Conservation (phyloP, 1,139 yeast species). For the Candida freyschussii region DNA sequence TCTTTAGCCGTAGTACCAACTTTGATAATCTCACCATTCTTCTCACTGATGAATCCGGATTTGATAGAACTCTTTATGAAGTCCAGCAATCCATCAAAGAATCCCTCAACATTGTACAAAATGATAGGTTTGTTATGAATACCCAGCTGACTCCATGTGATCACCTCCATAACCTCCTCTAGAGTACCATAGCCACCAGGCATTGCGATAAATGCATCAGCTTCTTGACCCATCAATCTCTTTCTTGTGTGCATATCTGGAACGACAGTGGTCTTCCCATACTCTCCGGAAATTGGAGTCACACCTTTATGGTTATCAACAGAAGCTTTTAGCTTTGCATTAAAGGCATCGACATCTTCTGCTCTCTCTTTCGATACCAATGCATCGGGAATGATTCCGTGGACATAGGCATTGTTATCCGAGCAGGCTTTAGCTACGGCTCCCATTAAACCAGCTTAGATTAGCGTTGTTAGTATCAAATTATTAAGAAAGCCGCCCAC, state of each 20-base stretch:
- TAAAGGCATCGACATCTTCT: slow-evolving; percentile 40
- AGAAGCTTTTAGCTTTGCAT: slow-evolving; percentile 39
- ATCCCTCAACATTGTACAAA: slow-evolving; percentile 72
- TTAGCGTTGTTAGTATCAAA: no score
- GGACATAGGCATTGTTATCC: slow-evolving; percentile 65
- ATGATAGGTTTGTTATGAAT: slow-evolving; percentile 81
- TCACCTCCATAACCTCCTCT: slow-evolving; percentile 86
- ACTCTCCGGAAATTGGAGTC: slow-evolving; percentile 62
- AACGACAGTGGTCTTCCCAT: slow-evolving; percentile 78
- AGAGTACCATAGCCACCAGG: slow-evolving; percentile 93
- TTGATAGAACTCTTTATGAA: slow-evolving; percentile 54
- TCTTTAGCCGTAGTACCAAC: slow-evolving; percentile 67
- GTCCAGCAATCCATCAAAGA: slow-evolving; percentile 63
- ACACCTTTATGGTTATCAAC: slow-evolving; percentile 49
- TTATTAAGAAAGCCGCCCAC: neutral
- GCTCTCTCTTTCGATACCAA: slow-evolving; percentile 67
- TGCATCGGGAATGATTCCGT: slow-evolving; percentile 84
- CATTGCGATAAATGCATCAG: slow-evolving; percentile 83
- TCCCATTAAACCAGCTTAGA: slow-evolving; percentile 78
- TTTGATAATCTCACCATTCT: slow-evolving; percentile 63
- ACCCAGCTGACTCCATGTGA: slow-evolving; percentile 87
- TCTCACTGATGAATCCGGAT: slow-evolving; percentile 63
- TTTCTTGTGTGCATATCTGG: slow-evolving; percentile 90
- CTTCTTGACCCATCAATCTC: slow-evolving; percentile 78
- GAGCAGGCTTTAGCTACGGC: slow-evolving; percentile 72